Conservation (phyloP, 345 rosid genomes). For the Citrus medica region DNA sequence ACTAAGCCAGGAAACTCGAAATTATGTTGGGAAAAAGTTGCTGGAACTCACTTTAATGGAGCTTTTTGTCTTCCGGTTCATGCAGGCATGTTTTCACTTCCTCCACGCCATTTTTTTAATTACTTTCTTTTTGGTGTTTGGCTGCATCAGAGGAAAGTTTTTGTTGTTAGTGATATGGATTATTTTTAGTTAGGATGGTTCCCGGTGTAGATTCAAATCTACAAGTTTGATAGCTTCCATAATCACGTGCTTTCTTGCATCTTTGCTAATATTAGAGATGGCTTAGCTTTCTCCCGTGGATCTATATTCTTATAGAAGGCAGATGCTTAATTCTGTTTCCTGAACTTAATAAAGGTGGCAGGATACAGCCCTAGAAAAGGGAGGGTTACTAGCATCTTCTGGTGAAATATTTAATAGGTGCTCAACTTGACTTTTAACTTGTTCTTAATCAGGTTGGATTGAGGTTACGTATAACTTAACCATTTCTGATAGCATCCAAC, state of each 20-base stretch:
- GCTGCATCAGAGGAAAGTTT: neutral
- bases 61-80: slow-evolving; percentile 84
- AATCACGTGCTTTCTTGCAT: neutral
- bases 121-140: neutral
- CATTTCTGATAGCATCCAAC: neutral
- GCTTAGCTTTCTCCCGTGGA: neutral
- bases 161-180: neutral
- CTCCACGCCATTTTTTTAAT: neutral
- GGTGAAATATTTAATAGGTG: neutral
- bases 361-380: neutral
- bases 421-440: neutral
- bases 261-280: neutral
- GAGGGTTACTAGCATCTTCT: neutral
- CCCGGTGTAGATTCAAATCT: neutral
- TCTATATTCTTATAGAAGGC: neutral
- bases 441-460: neutral
- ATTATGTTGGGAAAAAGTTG: slow-evolving; percentile 78
- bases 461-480: neutral
- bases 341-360: neutral
- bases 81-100: slow-evolving; percentile 51
- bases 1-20: slow-evolving; percentile 71
- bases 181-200: neutral
- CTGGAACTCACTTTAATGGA: slow-evolving; percentile 83
- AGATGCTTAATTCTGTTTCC: neutral
- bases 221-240: neutral